phyloP scores from a whole-genome alignment of 2,329 filamentous ascomycete genomes.

The Pseudogymnoascus sp. region DNA sequence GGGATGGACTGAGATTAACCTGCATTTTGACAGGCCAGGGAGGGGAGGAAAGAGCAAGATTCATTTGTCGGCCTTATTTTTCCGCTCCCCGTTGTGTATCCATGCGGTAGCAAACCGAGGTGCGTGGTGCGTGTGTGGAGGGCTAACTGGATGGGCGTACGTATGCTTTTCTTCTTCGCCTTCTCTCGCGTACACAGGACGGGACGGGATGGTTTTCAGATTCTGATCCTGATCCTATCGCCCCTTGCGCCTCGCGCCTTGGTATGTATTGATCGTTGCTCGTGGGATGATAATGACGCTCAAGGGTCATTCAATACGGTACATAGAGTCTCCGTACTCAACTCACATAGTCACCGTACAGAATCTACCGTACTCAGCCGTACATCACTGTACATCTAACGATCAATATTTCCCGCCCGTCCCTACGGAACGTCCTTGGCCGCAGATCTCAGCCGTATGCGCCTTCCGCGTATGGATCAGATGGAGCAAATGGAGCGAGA shows the following conservation, averaged over 20 bases:
- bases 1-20: conserved; percentile 7
- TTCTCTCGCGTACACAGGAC: not conserved
- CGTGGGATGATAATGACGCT: not conserved
- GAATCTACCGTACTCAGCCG: not conserved
- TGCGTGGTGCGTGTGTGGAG: not conserved
- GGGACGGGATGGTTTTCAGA: not conserved
- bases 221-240: not conserved
- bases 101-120: not conserved
- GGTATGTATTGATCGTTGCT: not conserved
- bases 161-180: not conserved
- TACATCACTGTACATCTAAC: not conserved
- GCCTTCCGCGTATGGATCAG: conserved; percentile 4
- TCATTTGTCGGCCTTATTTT: conserved; percentile 7
- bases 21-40: conserved; percentile 7
- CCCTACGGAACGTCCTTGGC: not conserved
- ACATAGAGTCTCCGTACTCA: not conserved
- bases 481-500: not conserved
- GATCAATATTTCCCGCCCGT: conserved; percentile 8
- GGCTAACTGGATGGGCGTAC: not conserved
- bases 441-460: not conserved
- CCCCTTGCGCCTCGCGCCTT: not conserved
- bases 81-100: not conserved
- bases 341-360: not conserved
- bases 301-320: not conserved
- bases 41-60: not conserved